Percentiles rank a stretch among this genome's conserved stretches.
Conservation (phyloP, 805 yeast genomes). For the Metschnikowia anglica region DNA sequence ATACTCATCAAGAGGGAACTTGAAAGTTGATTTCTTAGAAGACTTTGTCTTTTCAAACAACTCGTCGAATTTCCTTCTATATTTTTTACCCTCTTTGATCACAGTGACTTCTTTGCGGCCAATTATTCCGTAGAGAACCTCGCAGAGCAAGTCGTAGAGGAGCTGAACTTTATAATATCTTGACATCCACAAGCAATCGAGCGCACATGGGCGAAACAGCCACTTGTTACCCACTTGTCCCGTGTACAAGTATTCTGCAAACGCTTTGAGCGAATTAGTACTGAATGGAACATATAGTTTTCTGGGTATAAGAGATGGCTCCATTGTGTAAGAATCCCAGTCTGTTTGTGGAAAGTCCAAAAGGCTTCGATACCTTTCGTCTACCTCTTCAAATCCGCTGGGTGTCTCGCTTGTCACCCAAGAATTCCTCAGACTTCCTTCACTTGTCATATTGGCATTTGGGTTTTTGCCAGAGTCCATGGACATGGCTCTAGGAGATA, state of each 20-base stretch:
- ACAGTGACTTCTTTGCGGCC: constrained; percentile 63
- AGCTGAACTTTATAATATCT: constrained; percentile 69
- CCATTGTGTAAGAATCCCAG: constrained; percentile 41
- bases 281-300: constrained; percentile 67
- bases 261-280: constrained; percentile 59
- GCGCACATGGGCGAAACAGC: constrained; percentile 66
- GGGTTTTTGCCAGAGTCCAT: constrained; percentile 1
- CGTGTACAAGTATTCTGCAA: constrained; percentile 71
- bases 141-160: constrained; percentile 65
- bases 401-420: not conserved
- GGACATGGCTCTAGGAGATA: constrained; percentile 6
- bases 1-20: constrained; percentile 48
- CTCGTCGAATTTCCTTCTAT: constrained; percentile 31
- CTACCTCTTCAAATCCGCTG: not conserved
- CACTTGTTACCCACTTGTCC: constrained; percentile 79
- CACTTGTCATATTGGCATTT: not conserved
- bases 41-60: constrained; percentile 27
- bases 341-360: constrained; percentile 36
- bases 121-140: constrained; percentile 65
- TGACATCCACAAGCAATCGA: constrained; percentile 61
- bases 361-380: constrained; percentile 12
- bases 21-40: constrained; percentile 24
- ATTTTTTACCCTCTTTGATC: constrained; percentile 39
- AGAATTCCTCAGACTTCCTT: not conserved
- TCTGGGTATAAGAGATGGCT: constrained; percentile 66